phyloP scores from a whole-genome alignment of 805 yeast genomes.

The Ogataea glucozyma region DNA sequence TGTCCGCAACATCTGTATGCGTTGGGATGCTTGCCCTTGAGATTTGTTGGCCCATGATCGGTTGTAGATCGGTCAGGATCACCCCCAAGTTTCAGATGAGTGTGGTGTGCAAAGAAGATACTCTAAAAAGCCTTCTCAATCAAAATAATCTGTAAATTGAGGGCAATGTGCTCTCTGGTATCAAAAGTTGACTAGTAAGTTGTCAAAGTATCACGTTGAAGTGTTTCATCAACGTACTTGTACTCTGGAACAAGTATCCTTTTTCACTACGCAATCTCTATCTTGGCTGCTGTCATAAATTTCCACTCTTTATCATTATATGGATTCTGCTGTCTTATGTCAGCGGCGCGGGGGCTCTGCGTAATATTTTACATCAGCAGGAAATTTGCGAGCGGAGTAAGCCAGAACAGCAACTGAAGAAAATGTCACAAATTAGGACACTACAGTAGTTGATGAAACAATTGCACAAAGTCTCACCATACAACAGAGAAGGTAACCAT shows the following conservation, averaged over 20 bases:
- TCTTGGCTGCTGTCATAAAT: constrained; percentile 6
- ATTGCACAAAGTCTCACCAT: not conserved
- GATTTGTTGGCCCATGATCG: constrained; percentile 14
- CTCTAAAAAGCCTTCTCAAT: not conserved
- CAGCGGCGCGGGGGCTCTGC: constrained; percentile 2
- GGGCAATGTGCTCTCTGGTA: too few relatives aligned
- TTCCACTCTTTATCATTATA: constrained; percentile 4
- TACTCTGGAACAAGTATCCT: not conserved
- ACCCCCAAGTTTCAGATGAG: constrained; percentile 3
- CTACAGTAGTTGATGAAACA: not conserved
- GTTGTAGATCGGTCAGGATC: not conserved
- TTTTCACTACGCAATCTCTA: not conserved
- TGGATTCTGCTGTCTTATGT: constrained; percentile 6
- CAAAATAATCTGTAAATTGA: too few relatives aligned
- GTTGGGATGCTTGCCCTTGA: constrained; percentile 5
- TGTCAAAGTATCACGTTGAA: too few relatives aligned
- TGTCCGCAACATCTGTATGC: not conserved
- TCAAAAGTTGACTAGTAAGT: too few relatives aligned
- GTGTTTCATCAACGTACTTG: not conserved
- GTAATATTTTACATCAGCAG: not conserved
- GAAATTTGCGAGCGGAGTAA: too few relatives aligned
- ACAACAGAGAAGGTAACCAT: not conserved
- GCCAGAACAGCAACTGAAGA: too few relatives aligned
- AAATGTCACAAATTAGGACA: too few relatives aligned
- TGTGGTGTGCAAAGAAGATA: not conserved